Evolutionary conservation across 106 monocot genomes (phyloP).

Genomic region (Ottelia alismoides): DNA sequence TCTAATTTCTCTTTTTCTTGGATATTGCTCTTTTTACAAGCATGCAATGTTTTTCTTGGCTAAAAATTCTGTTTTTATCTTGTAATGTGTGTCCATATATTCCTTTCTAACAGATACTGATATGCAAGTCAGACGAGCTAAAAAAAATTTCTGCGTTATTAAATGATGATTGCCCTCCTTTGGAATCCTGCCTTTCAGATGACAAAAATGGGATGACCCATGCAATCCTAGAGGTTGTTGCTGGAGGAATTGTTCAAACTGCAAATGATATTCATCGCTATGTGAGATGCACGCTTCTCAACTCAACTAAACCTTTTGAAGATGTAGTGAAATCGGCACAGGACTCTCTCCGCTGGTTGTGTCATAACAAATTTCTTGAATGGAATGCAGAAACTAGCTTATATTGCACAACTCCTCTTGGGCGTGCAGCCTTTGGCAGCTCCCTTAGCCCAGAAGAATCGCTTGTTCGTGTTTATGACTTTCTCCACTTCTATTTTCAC

Average conservation of each 20-base stretch:
- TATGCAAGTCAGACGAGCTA: slow-evolving; percentile 75
- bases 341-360: slow-evolving; percentile 95
- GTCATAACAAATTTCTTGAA: slow-evolving; percentile 83
- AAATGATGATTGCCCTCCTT: slow-evolving; percentile 77
- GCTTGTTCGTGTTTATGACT: slow-evolving; percentile 29
- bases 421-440: slow-evolving; percentile 94
- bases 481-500: not conserved
- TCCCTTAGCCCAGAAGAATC: slow-evolving; percentile 97
- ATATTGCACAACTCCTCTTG: slow-evolving; percentile 83
- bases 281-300: slow-evolving; percentile 95
- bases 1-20: too few species aligned
- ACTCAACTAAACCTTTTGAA: slow-evolving; percentile 90
- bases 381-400: slow-evolving; percentile 80
- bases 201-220: slow-evolving; percentile 99
- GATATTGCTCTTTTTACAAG: too few species aligned
- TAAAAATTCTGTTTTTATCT: not conserved
- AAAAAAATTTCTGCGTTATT: slow-evolving; percentile 54
- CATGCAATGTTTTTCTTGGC: not conserved
- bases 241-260: slow-evolving; percentile 96
- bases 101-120: slow-evolving; percentile 49
- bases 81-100: not conserved
- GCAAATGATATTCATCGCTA: slow-evolving; percentile 93
- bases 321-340: slow-evolving; percentile 97
- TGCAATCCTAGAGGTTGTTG: slow-evolving; percentile 96
- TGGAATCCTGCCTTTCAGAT: slow-evolving; percentile 97